These are phyloP conservation scores for Bacidia gigantensis DNA, from an alignment of 495 filamentous ascomycete species.

Conservation along the genomic window DNA sequence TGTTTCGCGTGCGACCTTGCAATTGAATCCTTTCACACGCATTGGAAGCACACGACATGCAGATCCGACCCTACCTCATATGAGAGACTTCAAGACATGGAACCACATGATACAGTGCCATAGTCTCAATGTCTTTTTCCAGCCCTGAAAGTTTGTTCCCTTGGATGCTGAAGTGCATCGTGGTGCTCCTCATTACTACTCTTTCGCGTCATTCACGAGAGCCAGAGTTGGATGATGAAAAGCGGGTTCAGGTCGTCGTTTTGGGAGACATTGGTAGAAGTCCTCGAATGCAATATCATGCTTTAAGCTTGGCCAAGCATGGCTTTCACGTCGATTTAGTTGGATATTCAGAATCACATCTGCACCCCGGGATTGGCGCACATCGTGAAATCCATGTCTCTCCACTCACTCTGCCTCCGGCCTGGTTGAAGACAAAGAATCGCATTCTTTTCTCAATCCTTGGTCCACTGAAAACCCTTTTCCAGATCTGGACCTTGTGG, in stretches of 20 bases:
- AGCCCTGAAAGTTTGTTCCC: conserved; percentile 13
- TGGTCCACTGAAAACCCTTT: conserved; percentile 76
- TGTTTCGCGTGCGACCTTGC: no score
- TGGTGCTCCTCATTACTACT: neutral
- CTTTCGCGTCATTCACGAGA: neutral
- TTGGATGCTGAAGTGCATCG: conserved; percentile 33
- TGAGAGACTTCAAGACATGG: no score
- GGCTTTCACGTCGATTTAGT: conserved; percentile 72
- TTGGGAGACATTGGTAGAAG: conserved; percentile 95
- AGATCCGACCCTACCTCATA: no score
- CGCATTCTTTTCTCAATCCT: conserved; percentile 65
- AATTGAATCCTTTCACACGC: no score
- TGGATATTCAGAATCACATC: conserved; percentile 63
- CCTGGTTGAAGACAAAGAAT: conserved; percentile 48
- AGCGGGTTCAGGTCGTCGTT: conserved; percentile 71
- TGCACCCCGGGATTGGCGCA: conserved; percentile 60
- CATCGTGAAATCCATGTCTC: conserved; percentile 53
- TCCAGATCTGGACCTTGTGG: conserved; percentile 60
- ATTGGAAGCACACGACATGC: neutral
- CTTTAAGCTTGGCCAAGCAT: conserved; percentile 75
- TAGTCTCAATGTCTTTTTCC: neutral
- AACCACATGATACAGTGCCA: no score
- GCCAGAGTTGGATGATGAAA: conserved; percentile 11
- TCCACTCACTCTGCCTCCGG: conserved; percentile 48
- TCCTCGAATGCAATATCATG: conserved; percentile 98